Conservation (phyloP, 192 early-diverging fungal genomes). For the Gamsiella multidivaricata region DNA sequence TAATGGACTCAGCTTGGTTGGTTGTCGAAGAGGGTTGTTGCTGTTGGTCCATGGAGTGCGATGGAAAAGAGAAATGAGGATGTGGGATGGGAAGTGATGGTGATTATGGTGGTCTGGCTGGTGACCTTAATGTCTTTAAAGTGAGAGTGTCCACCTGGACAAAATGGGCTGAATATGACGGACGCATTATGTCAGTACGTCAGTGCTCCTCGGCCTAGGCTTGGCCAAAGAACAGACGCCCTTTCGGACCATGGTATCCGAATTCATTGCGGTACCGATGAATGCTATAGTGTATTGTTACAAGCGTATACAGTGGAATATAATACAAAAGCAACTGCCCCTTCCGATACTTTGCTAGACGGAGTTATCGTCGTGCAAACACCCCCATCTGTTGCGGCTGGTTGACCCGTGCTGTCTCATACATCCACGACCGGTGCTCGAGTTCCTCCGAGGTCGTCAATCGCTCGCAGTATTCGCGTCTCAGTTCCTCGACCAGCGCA, state of each 20-base stretch:
- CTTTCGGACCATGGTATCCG: no score
- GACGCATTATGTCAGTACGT: no score
- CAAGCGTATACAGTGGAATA: not conserved
- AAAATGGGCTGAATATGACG: no score
- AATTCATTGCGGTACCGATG: no score
- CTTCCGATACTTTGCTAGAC: not conserved
- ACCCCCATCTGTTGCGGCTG: conserved; percentile 5
- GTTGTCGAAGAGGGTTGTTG: not conserved
- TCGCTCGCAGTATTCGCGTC: not conserved
- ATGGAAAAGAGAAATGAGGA: not conserved
- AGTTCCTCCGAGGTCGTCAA: conserved; percentile 20
- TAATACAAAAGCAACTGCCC: not conserved
- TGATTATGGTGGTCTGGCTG: no score
- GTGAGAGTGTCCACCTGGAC: no score
- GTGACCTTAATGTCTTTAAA: no score
- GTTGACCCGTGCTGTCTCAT: conserved; percentile 11
- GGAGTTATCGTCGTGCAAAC: not conserved
- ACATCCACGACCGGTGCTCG: conserved; percentile 36
- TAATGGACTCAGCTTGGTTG: not conserved
- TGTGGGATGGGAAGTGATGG: not conserved
- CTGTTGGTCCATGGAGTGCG: not conserved
- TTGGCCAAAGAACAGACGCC: no score
- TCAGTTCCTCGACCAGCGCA: conserved; percentile 1
- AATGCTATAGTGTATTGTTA: no score
- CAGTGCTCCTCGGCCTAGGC: no score